phyloP scores from a whole-genome alignment of 208 protist genomes.

The Trypanosoma vivax region DNA sequence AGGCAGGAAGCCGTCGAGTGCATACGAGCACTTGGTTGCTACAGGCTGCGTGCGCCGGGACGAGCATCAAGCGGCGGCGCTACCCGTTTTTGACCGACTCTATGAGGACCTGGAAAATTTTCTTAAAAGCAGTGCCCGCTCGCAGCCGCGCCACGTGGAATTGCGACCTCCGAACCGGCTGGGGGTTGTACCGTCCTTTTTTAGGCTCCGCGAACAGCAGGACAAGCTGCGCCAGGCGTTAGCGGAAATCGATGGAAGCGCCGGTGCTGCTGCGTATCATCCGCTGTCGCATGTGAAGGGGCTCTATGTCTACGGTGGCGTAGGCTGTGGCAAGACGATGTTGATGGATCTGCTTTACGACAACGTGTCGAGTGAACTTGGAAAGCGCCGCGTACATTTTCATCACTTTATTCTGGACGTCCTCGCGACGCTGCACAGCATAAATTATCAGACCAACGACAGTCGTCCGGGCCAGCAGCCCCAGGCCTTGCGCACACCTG shows the following conservation, averaged over 20 bases:
- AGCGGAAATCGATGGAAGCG: constrained; percentile 14
- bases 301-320: constrained; percentile 92
- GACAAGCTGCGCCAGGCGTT: constrained; percentile 57
- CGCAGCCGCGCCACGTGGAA: constrained; percentile 51
- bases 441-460: constrained; percentile 58
- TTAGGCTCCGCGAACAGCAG: constrained; percentile 60
- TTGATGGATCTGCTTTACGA: constrained; percentile 96
- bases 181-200: constrained; percentile 79
- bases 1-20: constrained; percentile 51
- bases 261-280: constrained; percentile 26
- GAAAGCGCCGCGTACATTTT: constrained; percentile 92
- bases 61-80: constrained; percentile 42
- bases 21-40: constrained; percentile 43
- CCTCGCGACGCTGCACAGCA: constrained; percentile 73
- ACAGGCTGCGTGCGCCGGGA: constrained; percentile 43
- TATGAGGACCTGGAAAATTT: constrained; percentile 66
- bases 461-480: constrained; percentile 24
- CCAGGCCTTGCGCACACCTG: constrained; percentile 48
- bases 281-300: constrained; percentile 84
- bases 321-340: constrained; percentile 95
- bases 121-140: constrained; percentile 21
- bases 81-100: constrained; percentile 77
- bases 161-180: constrained; percentile 71
- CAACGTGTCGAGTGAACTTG: constrained; percentile 50
- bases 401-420: constrained; percentile 96